Base-by-base conservation (phyloP, 1,139 yeast species). In the Pichia sp. region DNA sequence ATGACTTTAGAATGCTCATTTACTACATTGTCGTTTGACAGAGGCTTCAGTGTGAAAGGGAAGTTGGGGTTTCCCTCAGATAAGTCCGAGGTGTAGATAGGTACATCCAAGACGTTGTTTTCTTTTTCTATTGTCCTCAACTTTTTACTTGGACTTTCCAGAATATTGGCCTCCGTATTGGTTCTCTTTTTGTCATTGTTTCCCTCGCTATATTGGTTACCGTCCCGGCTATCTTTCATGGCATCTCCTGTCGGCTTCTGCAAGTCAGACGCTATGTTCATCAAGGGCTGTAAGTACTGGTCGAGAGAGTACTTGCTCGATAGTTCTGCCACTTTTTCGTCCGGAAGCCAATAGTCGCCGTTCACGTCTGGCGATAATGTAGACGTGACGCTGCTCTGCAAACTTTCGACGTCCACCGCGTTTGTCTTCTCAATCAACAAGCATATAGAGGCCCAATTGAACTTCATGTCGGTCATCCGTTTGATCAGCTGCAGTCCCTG, bases 231-330 rank as follows among this genome's bases (percentile, higher is more conserved):
- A 23, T 23, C 16, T n/a, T 36, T 10, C 41, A 6, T 15, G 8
- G 16, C 41, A 10, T 36, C 41, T 36, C n/a, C 41, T 6, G n/a
- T 15, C 16, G 41, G 41, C 41, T n/a, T 36, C 41, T 36, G 41
- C n/a, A 15, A 11, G 16, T 36, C n/a, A 15, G 41, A 36, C 16
- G 41, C 16, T 10, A 45, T 30, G 4, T 8, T 30, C 5, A 89
- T 78, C 48, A 90, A 75, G 1, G 95, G 92, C 60, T 73, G 72
- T 57, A 89, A 68, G 13, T 76, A 71, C 1, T 85, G 89, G 61
- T 77, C 82, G 1, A 90, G 87, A 1, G 79, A 81, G 64, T 85
- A 86, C 61, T 80, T 80, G 51, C 75, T 76, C 47, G 90, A 83
- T 19, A 88, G 72, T 7, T 78, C 76, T 1, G 78, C 79, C 0